These are phyloP conservation scores for Leptomonas pyrrhocoris DNA, from an alignment of 208 protist genomes.

Conservation along the genomic window DNA sequence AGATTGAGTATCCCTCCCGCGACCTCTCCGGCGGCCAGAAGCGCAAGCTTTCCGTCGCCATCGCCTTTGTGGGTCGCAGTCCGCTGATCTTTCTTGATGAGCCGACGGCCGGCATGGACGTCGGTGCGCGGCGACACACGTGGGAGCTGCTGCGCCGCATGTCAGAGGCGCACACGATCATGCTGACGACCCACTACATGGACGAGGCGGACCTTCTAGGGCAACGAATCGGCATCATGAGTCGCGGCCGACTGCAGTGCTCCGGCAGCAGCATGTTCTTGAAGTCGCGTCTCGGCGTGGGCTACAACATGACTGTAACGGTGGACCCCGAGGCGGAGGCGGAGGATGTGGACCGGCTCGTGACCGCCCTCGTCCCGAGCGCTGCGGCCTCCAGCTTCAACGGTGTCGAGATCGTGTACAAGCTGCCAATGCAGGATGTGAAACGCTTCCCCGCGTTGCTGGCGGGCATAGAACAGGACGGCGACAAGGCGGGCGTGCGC, in stretches of 20 bases:
- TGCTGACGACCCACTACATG: slow-evolving; percentile 95
- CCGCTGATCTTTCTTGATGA: slow-evolving; percentile 89
- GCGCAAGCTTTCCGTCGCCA: slow-evolving; percentile 85
- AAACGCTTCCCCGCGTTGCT: slow-evolving; percentile 47
- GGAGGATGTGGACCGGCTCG: slow-evolving; percentile 24
- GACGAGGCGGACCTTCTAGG: slow-evolving; percentile 96
- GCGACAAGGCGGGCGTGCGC: slow-evolving; percentile 35
- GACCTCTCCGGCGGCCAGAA: slow-evolving; percentile 87
- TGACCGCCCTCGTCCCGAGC: slow-evolving; percentile 23
- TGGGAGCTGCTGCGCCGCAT: slow-evolving; percentile 77
- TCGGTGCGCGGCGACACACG: slow-evolving; percentile 69
- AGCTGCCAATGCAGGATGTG: slow-evolving; percentile 45
- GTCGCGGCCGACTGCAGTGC: slow-evolving; percentile 53
- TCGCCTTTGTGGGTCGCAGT: slow-evolving; percentile 88
- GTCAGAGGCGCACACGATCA: slow-evolving; percentile 55
- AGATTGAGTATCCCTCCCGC: slow-evolving; percentile 37
- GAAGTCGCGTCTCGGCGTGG: slow-evolving; percentile 53
- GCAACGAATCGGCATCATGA: slow-evolving; percentile 94
- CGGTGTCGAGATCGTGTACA: slow-evolving; percentile 45
- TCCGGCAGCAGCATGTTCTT: slow-evolving; percentile 63
- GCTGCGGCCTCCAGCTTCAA: slow-evolving; percentile 33
- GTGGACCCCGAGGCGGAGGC: slow-evolving; percentile 37
- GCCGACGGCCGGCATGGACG: slow-evolving; percentile 92
- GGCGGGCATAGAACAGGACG: slow-evolving; percentile 37
- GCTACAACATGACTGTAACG: slow-evolving; percentile 56